Conservation (phyloP, 352 stramenopile species). For the Plasmopara halstedii region DNA sequence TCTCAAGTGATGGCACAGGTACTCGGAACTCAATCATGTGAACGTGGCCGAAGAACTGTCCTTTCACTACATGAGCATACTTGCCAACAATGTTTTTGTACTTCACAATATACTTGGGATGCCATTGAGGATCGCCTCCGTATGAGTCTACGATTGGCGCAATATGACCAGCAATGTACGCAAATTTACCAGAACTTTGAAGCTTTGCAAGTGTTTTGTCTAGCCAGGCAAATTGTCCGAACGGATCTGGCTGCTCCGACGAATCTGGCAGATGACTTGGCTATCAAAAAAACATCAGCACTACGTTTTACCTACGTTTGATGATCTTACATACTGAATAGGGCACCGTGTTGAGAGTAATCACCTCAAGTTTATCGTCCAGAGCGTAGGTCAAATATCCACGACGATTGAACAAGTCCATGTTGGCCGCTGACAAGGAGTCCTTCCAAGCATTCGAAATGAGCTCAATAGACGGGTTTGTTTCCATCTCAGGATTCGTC, state of each 20-base stretch:
- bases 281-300: slow-evolving; percentile 14
- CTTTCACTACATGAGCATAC: slow-evolving; percentile 73
- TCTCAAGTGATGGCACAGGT: slow-evolving; percentile 22
- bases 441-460: slow-evolving; percentile 42
- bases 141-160: slow-evolving; percentile 88
- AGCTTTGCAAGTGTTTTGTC: slow-evolving; percentile 58
- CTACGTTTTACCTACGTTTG: too few relatives aligned
- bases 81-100: slow-evolving; percentile 78
- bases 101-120: slow-evolving; percentile 69
- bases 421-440: slow-evolving; percentile 48
- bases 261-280: slow-evolving; percentile 71
- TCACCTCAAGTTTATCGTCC: slow-evolving; percentile 51
- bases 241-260: slow-evolving; percentile 67
- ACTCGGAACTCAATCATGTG: slow-evolving; percentile 90
- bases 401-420: slow-evolving; percentile 50
- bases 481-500: neutral
- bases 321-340: slow-evolving; percentile 54
- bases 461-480: neutral
- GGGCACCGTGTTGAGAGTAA: slow-evolving; percentile 80
- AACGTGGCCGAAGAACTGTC: slow-evolving; percentile 90
- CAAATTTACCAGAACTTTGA: slow-evolving; percentile 39
- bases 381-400: slow-evolving; percentile 65
- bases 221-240: slow-evolving; percentile 89
- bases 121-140: slow-evolving; percentile 84
- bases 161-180: slow-evolving; percentile 89